Conservation (phyloP, 495 filamentous ascomycete genomes). For the Xylaria castorea region DNA sequence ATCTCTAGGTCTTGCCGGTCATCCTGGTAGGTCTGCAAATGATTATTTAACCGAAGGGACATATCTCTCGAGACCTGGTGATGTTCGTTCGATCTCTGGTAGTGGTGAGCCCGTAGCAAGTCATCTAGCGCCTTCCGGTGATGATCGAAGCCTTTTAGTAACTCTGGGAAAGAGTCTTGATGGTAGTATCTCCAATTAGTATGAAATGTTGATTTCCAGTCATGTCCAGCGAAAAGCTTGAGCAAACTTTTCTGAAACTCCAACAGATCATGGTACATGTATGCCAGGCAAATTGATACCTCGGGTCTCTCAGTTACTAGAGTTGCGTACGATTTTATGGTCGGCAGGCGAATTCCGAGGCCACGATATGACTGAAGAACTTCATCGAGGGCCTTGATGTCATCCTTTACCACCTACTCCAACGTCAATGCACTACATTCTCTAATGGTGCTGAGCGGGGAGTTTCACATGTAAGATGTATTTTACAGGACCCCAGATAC, state of each 20-base stretch:
- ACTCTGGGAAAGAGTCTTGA: conserved; percentile 37
- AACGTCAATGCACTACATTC: conserved; percentile 7
- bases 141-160: conserved; percentile 44
- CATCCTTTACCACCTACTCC: conserved; percentile 42
- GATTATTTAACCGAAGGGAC: conserved; percentile 17
- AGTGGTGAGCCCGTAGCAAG: conserved; percentile 28
- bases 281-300: conserved; percentile 41
- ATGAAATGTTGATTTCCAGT: conserved; percentile 44
- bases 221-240: conserved; percentile 41
- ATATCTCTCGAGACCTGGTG: not conserved
- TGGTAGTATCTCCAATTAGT: conserved; percentile 51
- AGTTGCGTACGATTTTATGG: conserved; percentile 41
- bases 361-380: conserved; percentile 51
- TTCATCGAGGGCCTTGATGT: conserved; percentile 44
- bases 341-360: conserved; percentile 50
- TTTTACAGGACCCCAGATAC: conserved; percentile 49
- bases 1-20: conserved; percentile 26
- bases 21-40: conserved; percentile 25
- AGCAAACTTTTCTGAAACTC: conserved; percentile 50
- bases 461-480: conserved; percentile 39
- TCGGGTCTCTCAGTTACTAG: conserved; percentile 40
- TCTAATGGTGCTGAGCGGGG: not conserved
- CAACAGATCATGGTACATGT: conserved; percentile 55
- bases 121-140: conserved; percentile 49
- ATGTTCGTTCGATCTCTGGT: conserved; percentile 27